Evolutionary conservation across 768 basidiomycete species (phyloP), one percentile per base, ranked within the genome.

Genomic region (Tulasnella sp.): DNA sequence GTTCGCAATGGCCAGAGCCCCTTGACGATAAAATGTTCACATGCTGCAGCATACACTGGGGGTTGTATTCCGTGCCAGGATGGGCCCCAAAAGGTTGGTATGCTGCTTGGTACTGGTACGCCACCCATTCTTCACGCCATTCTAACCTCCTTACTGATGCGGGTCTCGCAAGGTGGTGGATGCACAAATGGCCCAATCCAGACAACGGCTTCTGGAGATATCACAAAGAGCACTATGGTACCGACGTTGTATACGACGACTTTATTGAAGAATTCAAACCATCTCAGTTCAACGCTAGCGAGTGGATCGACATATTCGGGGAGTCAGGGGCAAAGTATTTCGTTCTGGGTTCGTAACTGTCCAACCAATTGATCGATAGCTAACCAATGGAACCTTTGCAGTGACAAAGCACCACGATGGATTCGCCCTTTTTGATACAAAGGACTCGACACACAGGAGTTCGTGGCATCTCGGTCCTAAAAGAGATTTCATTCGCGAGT

Each of bases 401-500:
- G 17, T 25, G 2, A 62, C 77, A 74, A 81, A 79, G 73, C 80
- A 82, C 53, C 80, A 82, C 56, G 81, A 82, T 54, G 81, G 81
- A 0, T 80, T 75, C 57, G 70, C 69, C 0, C 63, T 81, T 57
- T 82, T 81, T 32, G 77, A 82, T 61, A 76, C 81, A 2, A 70
- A 69, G 48, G 70, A 77, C 50, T 77, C 78, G 3, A 77, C 76
- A 0, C 68, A 79, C 61, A 65, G 80, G 51, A 76, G 70, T 43
- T 75, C 74, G 21, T 70, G 76, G 6, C 61, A 74, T 45, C 69
- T 79, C 14, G 71, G 74, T 1, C 79, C 79, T 0, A 68, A 75
- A 60, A 73, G 76, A 6, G 76, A 81, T 63, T 71, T 80, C 34
- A 59, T 80, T 12, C 65, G 68, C 23, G 78, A 80, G 52, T 67